A percentile compares a stretch with the other conserved stretches of the same genome.
Evolutionary conservation across 2,329 filamentous ascomycete species (phyloP).

Genomic region (Claviceps sp.): DNA sequence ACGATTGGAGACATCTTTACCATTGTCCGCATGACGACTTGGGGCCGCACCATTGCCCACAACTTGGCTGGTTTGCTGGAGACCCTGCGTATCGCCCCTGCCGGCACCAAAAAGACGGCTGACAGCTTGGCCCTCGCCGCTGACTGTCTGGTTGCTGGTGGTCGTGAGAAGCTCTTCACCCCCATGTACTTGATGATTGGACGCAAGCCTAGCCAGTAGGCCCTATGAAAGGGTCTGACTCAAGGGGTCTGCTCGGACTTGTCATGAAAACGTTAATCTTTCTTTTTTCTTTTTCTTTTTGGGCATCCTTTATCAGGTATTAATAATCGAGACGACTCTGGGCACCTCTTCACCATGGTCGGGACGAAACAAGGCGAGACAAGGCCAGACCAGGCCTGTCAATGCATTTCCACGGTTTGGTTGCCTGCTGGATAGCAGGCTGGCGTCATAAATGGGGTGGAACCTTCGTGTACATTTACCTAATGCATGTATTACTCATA

Average conservation of each 20-base stretch:
- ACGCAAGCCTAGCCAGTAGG: slow-evolving; percentile 51
- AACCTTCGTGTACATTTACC: not conserved
- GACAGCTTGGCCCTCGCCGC: slow-evolving; percentile 72
- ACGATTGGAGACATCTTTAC: slow-evolving; percentile 69
- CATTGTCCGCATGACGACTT: slow-evolving; percentile 77
- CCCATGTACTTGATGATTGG: slow-evolving; percentile 97
- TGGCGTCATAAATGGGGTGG: slow-evolving; percentile 2
- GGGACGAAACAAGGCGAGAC: not conserved
- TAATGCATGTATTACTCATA: slow-evolving; percentile 3
- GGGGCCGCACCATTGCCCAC: slow-evolving; percentile 64
- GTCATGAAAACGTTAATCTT: not conserved
- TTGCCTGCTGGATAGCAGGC: not conserved
- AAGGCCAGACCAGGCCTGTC: not conserved
- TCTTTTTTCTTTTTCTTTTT: not conserved
- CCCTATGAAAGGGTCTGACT: too few species aligned
- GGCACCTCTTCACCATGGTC: not conserved
- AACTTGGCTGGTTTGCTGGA: slow-evolving; percentile 66
- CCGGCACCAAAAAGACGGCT: slow-evolving; percentile 86
- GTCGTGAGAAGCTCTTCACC: slow-evolving; percentile 82
- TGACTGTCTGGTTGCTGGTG: slow-evolving; percentile 78
- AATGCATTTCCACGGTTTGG: not conserved
- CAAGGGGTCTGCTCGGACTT: not conserved
- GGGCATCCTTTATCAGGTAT: not conserved
- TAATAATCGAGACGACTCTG: not conserved
- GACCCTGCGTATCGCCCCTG: slow-evolving; percentile 58